Base-by-base conservation (phyloP, 805 yeast genomes). In the Blastobotrys peoriensis region DNA sequence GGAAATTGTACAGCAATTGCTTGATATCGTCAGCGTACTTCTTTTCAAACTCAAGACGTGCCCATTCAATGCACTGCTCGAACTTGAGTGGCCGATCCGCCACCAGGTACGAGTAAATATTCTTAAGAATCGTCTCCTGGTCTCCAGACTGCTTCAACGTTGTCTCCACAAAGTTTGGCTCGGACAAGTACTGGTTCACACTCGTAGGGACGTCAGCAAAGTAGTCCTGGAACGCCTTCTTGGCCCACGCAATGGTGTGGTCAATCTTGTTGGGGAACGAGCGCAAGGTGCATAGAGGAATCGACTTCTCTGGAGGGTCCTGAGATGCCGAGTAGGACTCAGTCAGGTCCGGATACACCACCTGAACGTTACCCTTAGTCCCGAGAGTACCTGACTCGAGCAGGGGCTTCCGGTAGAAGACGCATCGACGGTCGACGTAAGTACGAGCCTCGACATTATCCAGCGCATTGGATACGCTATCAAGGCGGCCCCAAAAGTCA, bases 231-330 rank as follows among this genome's bases (percentile, higher is more conserved):
- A 93, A 93, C 61, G 87, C 73, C 16, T 88, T 81, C 69, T 94
- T 94, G 13, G 98, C 95, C 99, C 99, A 93, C 4, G 98, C 98
- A 68, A 93, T 93, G 1, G 99, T 93, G 62, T 93, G 99, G 63
- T 93, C 99, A 58, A 93, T 93, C 68, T 91, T 91, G 67, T 88
- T 86, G 46, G 99, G 99, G 82, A 93, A 93, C 3, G 96, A 86
- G 68, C 98, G 81, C 62, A 93, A 74, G 2, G 99, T 93, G 75
- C 99, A 93, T 59, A 93, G 74, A 25, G 99, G 99, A 60, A 93
- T 89, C 3, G 96, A 81, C 67, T 88, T 88, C 71, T 93, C 99
- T 33, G 99, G 99, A 36, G 99, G 98, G 67, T 93, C 99, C 64
- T 87, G 94, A 9, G 96, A 86, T 1, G 96, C 85, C 2, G 97